Conservation (phyloP, 139 green algal species). For the Ulvella scutata region DNA sequence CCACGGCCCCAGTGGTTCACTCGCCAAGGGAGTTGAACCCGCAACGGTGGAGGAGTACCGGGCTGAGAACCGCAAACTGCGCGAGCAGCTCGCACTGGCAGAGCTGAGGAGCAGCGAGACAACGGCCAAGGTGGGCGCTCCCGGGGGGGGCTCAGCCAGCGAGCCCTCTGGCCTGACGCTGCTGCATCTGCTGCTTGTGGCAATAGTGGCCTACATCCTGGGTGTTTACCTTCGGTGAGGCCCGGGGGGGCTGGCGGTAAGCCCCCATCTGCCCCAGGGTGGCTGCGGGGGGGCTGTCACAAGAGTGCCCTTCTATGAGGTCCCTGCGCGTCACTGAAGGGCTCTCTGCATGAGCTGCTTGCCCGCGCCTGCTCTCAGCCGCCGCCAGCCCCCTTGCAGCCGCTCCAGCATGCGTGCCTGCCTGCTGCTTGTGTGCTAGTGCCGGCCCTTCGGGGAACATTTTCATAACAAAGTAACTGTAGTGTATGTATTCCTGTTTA, state of each 20-base stretch:
- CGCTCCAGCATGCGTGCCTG: too few species aligned
- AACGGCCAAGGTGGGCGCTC: not conserved
- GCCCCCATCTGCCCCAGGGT: too few species aligned
- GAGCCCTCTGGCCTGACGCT: not conserved
- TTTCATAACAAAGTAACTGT: too few species aligned
- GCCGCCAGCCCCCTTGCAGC: too few species aligned
- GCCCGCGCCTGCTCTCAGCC: too few species aligned
- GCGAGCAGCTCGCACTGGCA: not conserved
- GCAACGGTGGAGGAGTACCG: not conserved
- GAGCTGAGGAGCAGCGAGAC: constrained; percentile 1
- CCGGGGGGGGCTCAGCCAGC: not conserved
- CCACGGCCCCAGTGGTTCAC: not conserved
- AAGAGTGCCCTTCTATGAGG: too few species aligned
- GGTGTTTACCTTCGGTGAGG: constrained; percentile 2
- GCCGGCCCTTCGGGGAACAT: too few species aligned
- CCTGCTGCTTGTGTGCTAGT: too few species aligned
- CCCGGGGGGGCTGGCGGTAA: not conserved
- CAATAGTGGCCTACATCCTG: not conserved
- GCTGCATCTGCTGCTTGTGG: not conserved
- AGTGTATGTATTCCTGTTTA: too few species aligned
- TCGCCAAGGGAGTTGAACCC: not conserved
- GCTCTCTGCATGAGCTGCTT: too few species aligned
- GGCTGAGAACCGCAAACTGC: not conserved
- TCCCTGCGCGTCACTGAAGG: too few species aligned
- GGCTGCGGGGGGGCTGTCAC: too few species aligned